Percentiles rank a stretch among this genome's conserved stretches.
Conservation (phyloP, 768 basidiomycete species). For the Russula foetens region DNA sequence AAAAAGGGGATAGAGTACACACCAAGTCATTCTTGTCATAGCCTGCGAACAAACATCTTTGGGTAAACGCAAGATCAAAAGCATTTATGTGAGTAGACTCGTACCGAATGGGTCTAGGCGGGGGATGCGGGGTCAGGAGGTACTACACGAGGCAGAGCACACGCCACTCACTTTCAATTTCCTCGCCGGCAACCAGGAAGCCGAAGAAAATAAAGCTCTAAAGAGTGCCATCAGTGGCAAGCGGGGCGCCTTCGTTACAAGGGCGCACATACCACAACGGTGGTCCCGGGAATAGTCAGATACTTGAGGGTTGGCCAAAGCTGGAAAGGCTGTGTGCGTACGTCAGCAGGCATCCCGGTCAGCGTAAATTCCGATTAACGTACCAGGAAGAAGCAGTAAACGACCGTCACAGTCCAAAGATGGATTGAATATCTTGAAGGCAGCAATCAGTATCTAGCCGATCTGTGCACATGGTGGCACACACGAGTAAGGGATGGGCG, state of each 20-base stretch:
- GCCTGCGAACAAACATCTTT: conserved; percentile 24
- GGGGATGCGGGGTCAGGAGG: conserved; percentile 5
- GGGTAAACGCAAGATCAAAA: conserved; percentile 3
- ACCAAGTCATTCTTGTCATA: conserved; percentile 72
- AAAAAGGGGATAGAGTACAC: conserved; percentile 21
- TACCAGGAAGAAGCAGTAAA: conserved; percentile 57
- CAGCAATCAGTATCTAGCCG: neutral
- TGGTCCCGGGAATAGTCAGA: conserved; percentile 58
- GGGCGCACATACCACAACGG: conserved; percentile 35
- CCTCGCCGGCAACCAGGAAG: conserved; percentile 65
- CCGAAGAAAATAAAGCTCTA: conserved; percentile 67
- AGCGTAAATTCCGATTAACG: conserved; percentile 13
- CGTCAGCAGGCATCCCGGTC: conserved; percentile 3
- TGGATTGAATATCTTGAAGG: conserved; percentile 54
- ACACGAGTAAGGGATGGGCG: conserved; percentile 70
- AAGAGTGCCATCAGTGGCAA: neutral
- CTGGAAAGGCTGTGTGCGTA: conserved; percentile 48
- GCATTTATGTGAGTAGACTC: conserved; percentile 10
- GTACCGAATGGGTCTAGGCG: conserved; percentile 39
- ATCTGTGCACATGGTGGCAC: conserved; percentile 19
- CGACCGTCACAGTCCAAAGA: conserved; percentile 53
- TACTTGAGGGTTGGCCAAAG: conserved; percentile 46
- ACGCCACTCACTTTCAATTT: conserved; percentile 55
- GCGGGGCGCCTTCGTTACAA: neutral
- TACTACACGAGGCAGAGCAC: neutral